Percentiles rank a stretch among this genome's conserved stretches.
Evolutionary conservation across 192 early-diverging fungal genomes (phyloP).

Genomic region (Coemansia sp.): DNA sequence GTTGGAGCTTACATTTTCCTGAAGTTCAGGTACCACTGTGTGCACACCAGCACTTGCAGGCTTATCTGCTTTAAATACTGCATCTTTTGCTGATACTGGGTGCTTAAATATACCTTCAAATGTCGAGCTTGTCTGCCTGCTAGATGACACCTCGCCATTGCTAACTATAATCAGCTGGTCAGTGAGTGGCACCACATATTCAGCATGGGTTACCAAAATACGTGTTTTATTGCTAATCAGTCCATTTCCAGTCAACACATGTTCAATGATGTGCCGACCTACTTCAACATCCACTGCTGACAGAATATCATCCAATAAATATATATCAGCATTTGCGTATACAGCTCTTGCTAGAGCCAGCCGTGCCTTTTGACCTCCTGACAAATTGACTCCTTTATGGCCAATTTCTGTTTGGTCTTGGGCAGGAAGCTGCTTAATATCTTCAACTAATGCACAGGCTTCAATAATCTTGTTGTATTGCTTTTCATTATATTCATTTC

Average conservation of each 20-base stretch:
- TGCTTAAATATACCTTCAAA: not conserved
- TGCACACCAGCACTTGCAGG: not conserved
- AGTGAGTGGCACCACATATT: conserved; percentile 29
- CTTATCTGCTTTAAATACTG: not conserved
- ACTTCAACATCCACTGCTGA: conserved; percentile 34
- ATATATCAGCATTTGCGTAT: conserved; percentile 58
- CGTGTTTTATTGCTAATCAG: conserved; percentile 25
- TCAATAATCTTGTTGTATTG: conserved; percentile 25
- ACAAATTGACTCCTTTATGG: conserved; percentile 56
- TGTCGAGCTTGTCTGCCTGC: not conserved
- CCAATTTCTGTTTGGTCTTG: conserved; percentile 58
- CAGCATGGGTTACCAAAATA: conserved; percentile 40
- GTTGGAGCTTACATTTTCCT: not conserved
- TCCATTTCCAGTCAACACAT: conserved; percentile 22
- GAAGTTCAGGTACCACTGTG: conserved; percentile 7
- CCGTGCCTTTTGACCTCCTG: conserved; percentile 64
- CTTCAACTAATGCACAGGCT: conserved; percentile 29
- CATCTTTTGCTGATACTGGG: not conserved
- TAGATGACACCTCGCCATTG: conserved; percentile 1
- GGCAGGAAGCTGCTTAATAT: conserved; percentile 17
- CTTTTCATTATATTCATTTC: conserved; percentile 14
- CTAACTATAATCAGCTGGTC: conserved; percentile 17
- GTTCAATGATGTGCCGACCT: conserved; percentile 24
- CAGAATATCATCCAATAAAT: conserved; percentile 28
- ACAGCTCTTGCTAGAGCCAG: conserved; percentile 64